Conservation (phyloP, 257 asterid genomes). For the Echium plantagineum region DNA sequence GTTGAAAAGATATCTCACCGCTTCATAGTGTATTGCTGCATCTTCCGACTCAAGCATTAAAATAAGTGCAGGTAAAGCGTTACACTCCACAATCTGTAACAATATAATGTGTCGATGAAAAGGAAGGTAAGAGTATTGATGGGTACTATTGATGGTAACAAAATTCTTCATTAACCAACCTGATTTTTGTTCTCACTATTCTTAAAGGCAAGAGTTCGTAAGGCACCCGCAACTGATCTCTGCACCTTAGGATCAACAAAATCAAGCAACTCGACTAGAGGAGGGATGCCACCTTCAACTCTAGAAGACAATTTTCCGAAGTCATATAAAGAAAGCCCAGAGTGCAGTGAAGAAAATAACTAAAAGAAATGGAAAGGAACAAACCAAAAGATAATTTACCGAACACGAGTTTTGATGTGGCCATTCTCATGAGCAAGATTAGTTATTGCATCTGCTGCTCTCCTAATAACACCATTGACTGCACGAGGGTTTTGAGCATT, state of each 20-base stretch:
- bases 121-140: not conserved
- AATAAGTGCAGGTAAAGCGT: conserved; percentile 90
- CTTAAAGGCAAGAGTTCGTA: conserved; percentile 92
- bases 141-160: not conserved
- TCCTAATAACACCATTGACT: conserved; percentile 69
- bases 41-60: conserved; percentile 94
- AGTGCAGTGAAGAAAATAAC: not conserved
- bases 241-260: conserved; percentile 92
- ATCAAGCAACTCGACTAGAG: conserved; percentile 92
- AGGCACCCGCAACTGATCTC: conserved; percentile 98
- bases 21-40: conserved; percentile 95
- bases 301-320: conserved; percentile 19
- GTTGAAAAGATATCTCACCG: conserved; percentile 43
- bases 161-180: conserved; percentile 25
- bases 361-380: not conserved
- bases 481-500: conserved; percentile 59
- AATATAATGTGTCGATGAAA: conserved; percentile 9
- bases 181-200: conserved; percentile 94
- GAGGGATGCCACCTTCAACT: conserved; percentile 96
- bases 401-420: conserved; percentile 83
- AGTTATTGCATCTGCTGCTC: conserved; percentile 96
- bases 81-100: conserved; percentile 89
- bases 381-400: conserved; percentile 29
- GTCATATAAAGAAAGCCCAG: not conserved
- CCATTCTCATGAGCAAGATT: conserved; percentile 97